These are phyloP conservation scores for Avena eriantha DNA, from an alignment of 176 grass and related monocot genomes.

Conservation along the genomic window DNA sequence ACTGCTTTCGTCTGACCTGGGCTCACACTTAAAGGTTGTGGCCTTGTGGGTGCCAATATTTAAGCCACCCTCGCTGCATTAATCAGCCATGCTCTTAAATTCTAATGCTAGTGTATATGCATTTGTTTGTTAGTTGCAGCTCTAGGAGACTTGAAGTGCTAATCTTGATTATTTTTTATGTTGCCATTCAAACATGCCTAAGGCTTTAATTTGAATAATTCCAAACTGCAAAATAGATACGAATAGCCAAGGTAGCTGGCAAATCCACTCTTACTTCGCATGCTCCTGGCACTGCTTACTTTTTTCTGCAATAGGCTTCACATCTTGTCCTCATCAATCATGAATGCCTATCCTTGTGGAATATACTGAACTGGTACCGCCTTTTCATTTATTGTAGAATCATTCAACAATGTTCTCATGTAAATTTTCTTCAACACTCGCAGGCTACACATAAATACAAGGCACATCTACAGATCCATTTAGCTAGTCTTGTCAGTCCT, in stretches of 20 bases:
- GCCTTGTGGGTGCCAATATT: slow-evolving; percentile 13
- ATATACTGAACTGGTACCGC: slow-evolving; percentile 9
- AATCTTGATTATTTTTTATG: not conserved
- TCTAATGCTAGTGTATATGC: slow-evolving; percentile 21
- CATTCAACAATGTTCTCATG: slow-evolving; percentile 31
- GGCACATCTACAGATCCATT: slow-evolving; percentile 5
- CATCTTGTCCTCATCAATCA: not conserved
- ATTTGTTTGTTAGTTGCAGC: slow-evolving; percentile 23
- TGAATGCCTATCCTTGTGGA: slow-evolving; percentile 25
- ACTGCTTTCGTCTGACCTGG: not conserved
- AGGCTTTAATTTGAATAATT: slow-evolving; percentile 17
- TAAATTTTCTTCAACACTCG: slow-evolving; percentile 23
- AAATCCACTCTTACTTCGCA: slow-evolving; percentile 25
- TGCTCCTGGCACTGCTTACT: slow-evolving; percentile 7
- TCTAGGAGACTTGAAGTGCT: slow-evolving; percentile 7
- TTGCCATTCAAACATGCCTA: not conserved
- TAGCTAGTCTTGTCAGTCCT: slow-evolving; percentile 4
- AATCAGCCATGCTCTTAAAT: slow-evolving; percentile 20
- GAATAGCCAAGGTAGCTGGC: not conserved
- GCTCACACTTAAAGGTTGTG: not conserved
- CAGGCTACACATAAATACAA: slow-evolving; percentile 43
- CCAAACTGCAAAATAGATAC: slow-evolving; percentile 5
- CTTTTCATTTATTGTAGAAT: slow-evolving; percentile 34
- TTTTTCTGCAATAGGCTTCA: not conserved
- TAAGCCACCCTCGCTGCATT: not conserved